A percentile compares a stretch with the other conserved stretches of the same genome.
Conservation (phyloP, 2,329 filamentous ascomycete genomes). For the Epicoccum nigrum region DNA sequence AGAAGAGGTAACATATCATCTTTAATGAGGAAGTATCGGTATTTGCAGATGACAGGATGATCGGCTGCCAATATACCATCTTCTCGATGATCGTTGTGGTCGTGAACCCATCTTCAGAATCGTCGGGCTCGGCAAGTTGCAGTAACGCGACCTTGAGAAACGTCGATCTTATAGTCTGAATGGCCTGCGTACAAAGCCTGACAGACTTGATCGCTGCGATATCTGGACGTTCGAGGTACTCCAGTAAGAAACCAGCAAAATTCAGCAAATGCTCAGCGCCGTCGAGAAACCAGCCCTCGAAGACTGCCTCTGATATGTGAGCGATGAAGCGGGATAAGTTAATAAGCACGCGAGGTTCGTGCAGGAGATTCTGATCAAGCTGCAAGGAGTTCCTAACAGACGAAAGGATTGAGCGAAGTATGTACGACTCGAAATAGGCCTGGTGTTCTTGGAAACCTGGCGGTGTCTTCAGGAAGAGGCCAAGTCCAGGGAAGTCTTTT, state of each 20-base stretch:
- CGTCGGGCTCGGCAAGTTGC: slow-evolving; percentile 81
- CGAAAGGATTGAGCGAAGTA: slow-evolving; percentile 76
- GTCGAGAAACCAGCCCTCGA: slow-evolving; percentile 95
- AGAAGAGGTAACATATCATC: slow-evolving; percentile 90
- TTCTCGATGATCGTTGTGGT: slow-evolving; percentile 78
- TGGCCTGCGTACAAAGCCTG: slow-evolving; percentile 85
- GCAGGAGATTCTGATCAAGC: slow-evolving; percentile 72
- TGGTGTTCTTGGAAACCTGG: slow-evolving; percentile 94
- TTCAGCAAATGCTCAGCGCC: slow-evolving; percentile 84
- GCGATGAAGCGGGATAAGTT: slow-evolving; percentile 82
- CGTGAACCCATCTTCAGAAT: slow-evolving; percentile 65
- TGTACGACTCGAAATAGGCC: slow-evolving; percentile 90
- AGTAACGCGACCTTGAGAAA: slow-evolving; percentile 82
- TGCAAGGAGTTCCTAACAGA: slow-evolving; percentile 74
- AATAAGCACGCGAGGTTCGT: slow-evolving; percentile 81
- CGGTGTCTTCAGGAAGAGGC: slow-evolving; percentile 83
- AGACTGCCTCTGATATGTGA: slow-evolving; percentile 87
- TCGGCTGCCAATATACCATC: slow-evolving; percentile 93
- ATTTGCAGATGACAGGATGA: slow-evolving; percentile 79
- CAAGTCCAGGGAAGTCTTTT: slow-evolving; percentile 90
- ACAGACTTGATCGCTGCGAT: slow-evolving; percentile 83
- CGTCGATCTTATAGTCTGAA: slow-evolving; percentile 74
- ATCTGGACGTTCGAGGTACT: slow-evolving; percentile 87
- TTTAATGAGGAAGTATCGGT: slow-evolving; percentile 81
- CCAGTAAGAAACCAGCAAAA: slow-evolving; percentile 81